phyloP scores from a whole-genome alignment of 805 yeast species.

The Barnettozyma salicaria region DNA sequence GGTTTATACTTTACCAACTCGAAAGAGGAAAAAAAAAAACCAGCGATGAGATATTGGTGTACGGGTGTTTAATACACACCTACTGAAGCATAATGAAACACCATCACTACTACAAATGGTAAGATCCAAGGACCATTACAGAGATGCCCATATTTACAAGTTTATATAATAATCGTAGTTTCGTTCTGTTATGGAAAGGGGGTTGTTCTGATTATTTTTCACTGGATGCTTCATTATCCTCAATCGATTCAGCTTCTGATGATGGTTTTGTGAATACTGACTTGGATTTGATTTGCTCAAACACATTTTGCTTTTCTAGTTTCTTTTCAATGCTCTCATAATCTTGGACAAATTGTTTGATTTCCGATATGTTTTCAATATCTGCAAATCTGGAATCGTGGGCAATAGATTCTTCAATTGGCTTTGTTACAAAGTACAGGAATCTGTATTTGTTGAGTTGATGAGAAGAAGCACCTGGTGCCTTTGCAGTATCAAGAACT shows the following conservation, averaged over 20 bases:
- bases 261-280: slow-evolving; percentile 7
- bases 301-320: slow-evolving; percentile 6
- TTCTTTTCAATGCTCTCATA: slow-evolving; percentile 11
- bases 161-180: not conserved
- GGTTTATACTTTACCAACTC: not conserved
- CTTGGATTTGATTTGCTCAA: slow-evolving; percentile 12
- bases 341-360: slow-evolving; percentile 8
- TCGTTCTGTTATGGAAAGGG: not conserved
- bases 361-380: not conserved
- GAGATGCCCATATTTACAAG: not conserved
- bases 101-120: slow-evolving; percentile 2
- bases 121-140: no score
- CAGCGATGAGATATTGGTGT: not conserved
- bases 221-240: slow-evolving; percentile 1
- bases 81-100: not conserved
- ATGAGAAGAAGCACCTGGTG: slow-evolving; percentile 11
- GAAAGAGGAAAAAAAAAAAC: not conserved
- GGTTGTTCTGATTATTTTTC: not conserved
- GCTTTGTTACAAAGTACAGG: slow-evolving; percentile 21
- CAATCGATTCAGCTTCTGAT: not conserved
- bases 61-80: not conserved
- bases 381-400: slow-evolving; percentile 1
- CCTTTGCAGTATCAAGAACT: slow-evolving; percentile 7
- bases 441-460: slow-evolving; percentile 14
- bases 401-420: slow-evolving; percentile 18